A percentile compares a stretch with the other conserved stretches of the same genome.
Conservation (phyloP, 2,329 filamentous ascomycete species). For the Talaromyces atroroseus region DNA sequence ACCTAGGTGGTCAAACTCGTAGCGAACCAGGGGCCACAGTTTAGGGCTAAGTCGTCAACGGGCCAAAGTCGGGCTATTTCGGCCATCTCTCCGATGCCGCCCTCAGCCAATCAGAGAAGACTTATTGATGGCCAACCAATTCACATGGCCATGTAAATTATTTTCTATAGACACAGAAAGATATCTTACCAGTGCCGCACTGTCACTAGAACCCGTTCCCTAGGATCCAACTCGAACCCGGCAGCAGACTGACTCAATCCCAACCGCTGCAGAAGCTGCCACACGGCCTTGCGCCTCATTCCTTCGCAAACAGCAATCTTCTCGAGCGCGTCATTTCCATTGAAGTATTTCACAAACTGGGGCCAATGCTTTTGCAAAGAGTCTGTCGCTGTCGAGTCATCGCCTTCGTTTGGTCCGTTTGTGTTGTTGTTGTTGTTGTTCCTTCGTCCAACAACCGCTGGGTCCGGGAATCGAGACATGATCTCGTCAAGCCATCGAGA, state of each 20-base stretch:
- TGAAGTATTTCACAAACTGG: conserved; percentile 75
- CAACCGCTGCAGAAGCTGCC: conserved; percentile 54
- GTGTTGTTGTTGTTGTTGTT: conserved; percentile 1
- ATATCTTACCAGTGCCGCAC: conserved; percentile 63
- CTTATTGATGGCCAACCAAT: background rate
- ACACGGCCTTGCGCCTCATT: conserved; percentile 68
- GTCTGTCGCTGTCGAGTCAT: conserved; percentile 22
- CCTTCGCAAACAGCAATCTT: conserved; percentile 80
- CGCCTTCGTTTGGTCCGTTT: conserved; percentile 14
- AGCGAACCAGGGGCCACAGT: background rate
- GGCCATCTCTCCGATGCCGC: background rate
- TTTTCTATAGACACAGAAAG: background rate
- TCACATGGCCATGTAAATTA: background rate
- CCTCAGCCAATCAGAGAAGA: background rate
- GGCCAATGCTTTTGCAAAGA: conserved; percentile 62
- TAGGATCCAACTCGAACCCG: conserved; percentile 26
- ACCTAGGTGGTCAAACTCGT: too few species aligned
- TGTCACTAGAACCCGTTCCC: conserved; percentile 49
- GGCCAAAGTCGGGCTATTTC: background rate
- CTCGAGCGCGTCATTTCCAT: conserved; percentile 78
- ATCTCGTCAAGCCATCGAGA: conserved; percentile 60
- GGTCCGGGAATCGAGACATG: conserved; percentile 32
- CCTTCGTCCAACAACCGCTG: conserved; percentile 11
- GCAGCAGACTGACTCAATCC: conserved; percentile 49
- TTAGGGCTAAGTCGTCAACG: background rate